These are phyloP conservation scores for Trichosanthes truncata DNA, from an alignment of 306 rosid species.

Conservation along the genomic window DNA sequence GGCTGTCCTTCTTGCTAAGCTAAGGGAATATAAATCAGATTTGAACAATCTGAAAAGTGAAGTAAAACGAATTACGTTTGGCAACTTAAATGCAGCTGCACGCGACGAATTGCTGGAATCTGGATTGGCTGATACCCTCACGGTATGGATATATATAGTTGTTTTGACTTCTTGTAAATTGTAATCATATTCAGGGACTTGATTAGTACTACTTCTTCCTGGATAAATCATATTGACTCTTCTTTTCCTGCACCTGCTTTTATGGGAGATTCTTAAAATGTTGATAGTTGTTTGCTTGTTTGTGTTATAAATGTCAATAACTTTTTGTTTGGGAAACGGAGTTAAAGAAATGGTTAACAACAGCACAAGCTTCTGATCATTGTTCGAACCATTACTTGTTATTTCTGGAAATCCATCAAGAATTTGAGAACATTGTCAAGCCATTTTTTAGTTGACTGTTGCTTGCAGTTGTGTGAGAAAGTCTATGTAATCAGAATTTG, in stretches of 20 bases:
- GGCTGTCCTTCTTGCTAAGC: slow-evolving; percentile 76
- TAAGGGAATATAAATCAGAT: slow-evolving; percentile 94
- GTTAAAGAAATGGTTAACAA: not conserved
- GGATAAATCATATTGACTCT: not conserved
- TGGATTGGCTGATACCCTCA: slow-evolving; percentile 87
- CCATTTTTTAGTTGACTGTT: not conserved
- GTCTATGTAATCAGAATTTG: not conserved
- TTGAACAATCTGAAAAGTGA: slow-evolving; percentile 80
- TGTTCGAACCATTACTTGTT: not conserved
- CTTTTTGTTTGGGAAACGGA: not conserved
- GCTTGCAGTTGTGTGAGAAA: not conserved
- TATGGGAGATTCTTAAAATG: not conserved
- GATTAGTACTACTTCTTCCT: not conserved
- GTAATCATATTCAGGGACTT: not conserved
- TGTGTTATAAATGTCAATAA: not conserved
- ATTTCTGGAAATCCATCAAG: not conserved
- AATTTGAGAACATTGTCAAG: not conserved
- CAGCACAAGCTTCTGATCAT: not conserved
- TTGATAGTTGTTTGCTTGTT: not conserved
- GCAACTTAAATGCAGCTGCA: slow-evolving; percentile 60
- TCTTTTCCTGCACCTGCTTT: not conserved
- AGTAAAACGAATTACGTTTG: slow-evolving; percentile 63
- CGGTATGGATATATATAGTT: slow-evolving; percentile 33
- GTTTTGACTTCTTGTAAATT: not conserved
- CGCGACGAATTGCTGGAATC: slow-evolving; percentile 91